A percentile compares a stretch with the other conserved stretches of the same genome.
Evolutionary conservation across 2,329 filamentous ascomycete genomes (phyloP).

Genomic region (Huntiella bhutanensis): DNA sequence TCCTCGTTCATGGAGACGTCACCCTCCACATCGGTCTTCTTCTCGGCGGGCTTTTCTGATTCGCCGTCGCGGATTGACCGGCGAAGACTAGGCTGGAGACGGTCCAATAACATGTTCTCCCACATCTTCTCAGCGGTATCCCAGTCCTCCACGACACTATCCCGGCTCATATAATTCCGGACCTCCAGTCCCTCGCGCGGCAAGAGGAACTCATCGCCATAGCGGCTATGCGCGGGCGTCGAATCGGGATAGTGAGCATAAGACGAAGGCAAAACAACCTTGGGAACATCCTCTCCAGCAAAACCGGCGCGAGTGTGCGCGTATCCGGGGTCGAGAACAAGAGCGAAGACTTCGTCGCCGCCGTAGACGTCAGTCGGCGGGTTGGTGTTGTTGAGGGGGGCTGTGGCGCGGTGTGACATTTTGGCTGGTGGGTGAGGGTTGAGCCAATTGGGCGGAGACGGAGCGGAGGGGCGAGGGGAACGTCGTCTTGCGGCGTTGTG

Average conservation of each 20-base stretch:
- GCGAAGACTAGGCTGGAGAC: constrained; percentile 61
- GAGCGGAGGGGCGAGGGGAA: not conserved
- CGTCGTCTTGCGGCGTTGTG: too few species aligned
- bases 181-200: constrained; percentile 62
- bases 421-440: not conserved
- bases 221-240: constrained; percentile 38
- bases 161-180: constrained; percentile 76
- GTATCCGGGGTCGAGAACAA: constrained; percentile 90
- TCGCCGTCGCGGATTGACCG: constrained; percentile 43
- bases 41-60: constrained; percentile 13
- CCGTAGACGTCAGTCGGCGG: constrained; percentile 42
- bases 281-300: constrained; percentile 91
- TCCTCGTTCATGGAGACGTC: constrained; percentile 38
- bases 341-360: constrained; percentile 86
- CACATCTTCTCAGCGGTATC: constrained; percentile 75
- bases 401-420: constrained; percentile 32
- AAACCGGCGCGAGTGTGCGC: constrained; percentile 84
- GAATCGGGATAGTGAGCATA: constrained; percentile 44
- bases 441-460: not conserved
- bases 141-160: constrained; percentile 92
- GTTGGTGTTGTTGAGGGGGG: constrained; percentile 7
- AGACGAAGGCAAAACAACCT: constrained; percentile 77
- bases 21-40: constrained; percentile 37
- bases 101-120: constrained; percentile 81
- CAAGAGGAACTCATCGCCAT: constrained; percentile 79